Evolutionary conservation across 805 yeast species (phyloP).

Genomic region (Lachancea mirantina): DNA sequence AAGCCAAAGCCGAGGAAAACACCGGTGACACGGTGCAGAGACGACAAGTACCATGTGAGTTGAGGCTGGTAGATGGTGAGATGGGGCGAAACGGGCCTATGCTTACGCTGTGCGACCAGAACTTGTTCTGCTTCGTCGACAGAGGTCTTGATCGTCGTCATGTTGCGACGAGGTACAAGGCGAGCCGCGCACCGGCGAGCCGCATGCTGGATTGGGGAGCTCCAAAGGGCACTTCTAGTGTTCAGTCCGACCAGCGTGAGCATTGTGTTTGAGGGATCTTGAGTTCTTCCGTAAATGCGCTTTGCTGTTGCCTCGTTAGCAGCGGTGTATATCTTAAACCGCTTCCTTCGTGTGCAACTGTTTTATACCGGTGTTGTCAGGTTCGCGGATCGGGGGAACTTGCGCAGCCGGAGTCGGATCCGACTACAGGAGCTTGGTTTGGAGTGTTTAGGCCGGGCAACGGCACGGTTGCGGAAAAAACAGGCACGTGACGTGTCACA

Average conservation of each 20-base stretch:
- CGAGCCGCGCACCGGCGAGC: no score
- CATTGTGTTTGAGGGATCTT: no score
- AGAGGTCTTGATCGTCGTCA: constrained; percentile 44
- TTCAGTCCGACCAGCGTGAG: constrained; percentile 15
- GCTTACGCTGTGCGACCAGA: constrained; percentile 71
- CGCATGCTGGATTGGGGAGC: constrained; percentile 4
- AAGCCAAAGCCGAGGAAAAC: constrained; percentile 72
- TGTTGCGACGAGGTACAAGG: constrained; percentile 4
- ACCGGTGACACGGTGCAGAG: constrained; percentile 83
- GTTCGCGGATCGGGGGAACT: neutral
- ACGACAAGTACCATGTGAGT: constrained; percentile 73
- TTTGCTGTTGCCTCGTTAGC: no score
- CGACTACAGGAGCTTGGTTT: neutral
- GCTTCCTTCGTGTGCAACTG: no score
- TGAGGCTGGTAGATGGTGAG: constrained; percentile 86
- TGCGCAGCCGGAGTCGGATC: neutral
- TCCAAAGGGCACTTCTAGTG: constrained; percentile 5
- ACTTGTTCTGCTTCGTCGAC: constrained; percentile 59
- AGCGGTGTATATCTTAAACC: no score
- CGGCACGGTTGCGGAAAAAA: neutral
- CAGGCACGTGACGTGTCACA: neutral
- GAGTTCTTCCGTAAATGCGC: no score
- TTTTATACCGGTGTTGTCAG: neutral
- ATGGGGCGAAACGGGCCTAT: constrained; percentile 90
- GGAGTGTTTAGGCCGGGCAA: neutral